Base-by-base conservation (phyloP, 2,329 filamentous ascomycete species). In the Colletotrichum incanum region DNA sequence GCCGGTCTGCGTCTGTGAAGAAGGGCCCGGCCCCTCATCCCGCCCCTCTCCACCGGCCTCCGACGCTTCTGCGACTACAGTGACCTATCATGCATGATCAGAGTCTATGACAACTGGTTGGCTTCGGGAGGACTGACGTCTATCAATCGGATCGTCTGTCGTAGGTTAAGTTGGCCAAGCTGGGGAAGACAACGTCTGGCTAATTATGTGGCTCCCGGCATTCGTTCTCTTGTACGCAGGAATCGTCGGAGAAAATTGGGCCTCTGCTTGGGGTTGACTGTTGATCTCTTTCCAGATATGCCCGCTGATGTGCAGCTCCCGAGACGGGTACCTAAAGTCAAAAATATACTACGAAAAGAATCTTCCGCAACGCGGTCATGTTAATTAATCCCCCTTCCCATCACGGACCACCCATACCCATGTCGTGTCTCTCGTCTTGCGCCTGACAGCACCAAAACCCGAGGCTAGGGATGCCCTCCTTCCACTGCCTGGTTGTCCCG, bases 341-440 rank as follows among this genome's bases (percentile, higher is more conserved):
- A 71, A 63, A 67, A 50, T 64, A 72, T 64, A 54, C 65, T 65
- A 69, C 63, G 68, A 68, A 47, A 65, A 28, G 43, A 56, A 64
- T 26, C 45, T 54, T 68, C 52, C 65, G 69, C 52, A 9, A 28
- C 34, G 34, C n/a, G 12, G 54, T 3, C 54, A 16, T 41, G 45
- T 23, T 49, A 52, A 64, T 58, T 49, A 26, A 14, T 37, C 23
- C 20, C 55, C 41, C 14, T n/a, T n/a, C n/a, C 49, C 26, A 26
- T 68, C 58, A 39, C 43, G 65, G 50, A 58, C 65, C 65, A 63
- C 56, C 20, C 23, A 18, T 20, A 47, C 28, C 65, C 65, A 50
- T 68, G 67, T 52, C 16, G 37, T 41, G n/a, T 41, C 37, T 31
- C 34, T 49, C n/a, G 54, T 37, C 59, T 49, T 4, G 43, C 20